Conservation (phyloP, 768 basidiomycete genomes). For the Kwoniella bestiolae region DNA sequence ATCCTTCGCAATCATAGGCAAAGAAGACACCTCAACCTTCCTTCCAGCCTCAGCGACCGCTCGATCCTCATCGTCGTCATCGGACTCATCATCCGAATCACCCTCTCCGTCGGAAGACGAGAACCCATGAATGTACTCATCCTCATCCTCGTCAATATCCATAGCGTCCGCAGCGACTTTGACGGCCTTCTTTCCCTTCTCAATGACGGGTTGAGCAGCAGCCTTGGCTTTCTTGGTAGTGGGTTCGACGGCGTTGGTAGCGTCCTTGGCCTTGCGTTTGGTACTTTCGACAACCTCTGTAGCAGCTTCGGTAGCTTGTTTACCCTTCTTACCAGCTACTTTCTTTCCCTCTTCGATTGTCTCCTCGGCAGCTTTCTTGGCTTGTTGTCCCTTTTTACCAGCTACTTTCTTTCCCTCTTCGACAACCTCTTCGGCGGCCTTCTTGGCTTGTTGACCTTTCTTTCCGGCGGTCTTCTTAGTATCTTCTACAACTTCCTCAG, state of each 20-base stretch:
- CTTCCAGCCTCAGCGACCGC: constrained; percentile 55
- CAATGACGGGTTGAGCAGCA: constrained; percentile 14
- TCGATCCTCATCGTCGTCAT: constrained; percentile 64
- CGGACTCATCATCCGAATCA: constrained; percentile 67
- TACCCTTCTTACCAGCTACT: constrained; percentile 25
- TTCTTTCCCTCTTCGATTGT: constrained; percentile 30
- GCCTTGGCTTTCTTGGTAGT: constrained; percentile 29
- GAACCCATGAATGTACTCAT: constrained; percentile 60
- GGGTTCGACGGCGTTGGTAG: constrained; percentile 22
- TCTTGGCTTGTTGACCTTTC: constrained; percentile 22
- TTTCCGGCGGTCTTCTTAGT: constrained; percentile 29
- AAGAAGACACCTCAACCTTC: constrained; percentile 67
- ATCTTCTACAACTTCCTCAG: constrained; percentile 20
- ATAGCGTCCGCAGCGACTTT: constrained; percentile 23
- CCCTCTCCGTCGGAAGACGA: constrained; percentile 63
- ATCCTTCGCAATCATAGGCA: constrained; percentile 88
- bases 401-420: constrained; percentile 20
- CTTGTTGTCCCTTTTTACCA: constrained; percentile 31
- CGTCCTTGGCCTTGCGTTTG: constrained; percentile 30
- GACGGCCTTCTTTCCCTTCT: constrained; percentile 44
- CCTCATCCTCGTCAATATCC: constrained; percentile 31
- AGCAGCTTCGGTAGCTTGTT: constrained; percentile 7
- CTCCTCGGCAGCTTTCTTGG: constrained; percentile 16
- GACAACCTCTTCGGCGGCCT: constrained; percentile 15
- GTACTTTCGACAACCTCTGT: constrained; percentile 23